Base-by-base conservation (phyloP, 495 filamentous ascomycete species). In the Poronia punctata region DNA sequence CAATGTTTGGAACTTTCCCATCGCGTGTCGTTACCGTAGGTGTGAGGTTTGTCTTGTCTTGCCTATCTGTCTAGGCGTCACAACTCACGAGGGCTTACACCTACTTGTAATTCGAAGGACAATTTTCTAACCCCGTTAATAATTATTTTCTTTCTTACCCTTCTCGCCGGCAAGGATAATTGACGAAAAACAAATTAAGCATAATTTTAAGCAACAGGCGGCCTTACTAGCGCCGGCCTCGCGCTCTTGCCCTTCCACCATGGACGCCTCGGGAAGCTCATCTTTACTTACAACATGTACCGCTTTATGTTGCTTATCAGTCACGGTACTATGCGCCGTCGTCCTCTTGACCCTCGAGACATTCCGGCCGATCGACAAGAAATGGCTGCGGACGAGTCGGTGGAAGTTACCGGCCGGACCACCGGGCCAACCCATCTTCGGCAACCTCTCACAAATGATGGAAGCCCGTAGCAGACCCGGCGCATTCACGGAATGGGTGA, bases 401-500 rank as follows among this genome's bases (percentile, higher is more conserved):
- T 38, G 35, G 35, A 14, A 10, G 4, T 10, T 38, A 7, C 35
- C 35, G 12, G 10, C 16, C 15, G 35, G 35, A 9, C 35, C 35
- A 6, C 17, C 9, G 3, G 35, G 35, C 35, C 35, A 6, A 6
- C 35, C 35, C 3, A 5, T 38, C 21, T 3, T 38, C 7, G 35
- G 35, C 22, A 38, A 38, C 12, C 21, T 38, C 9, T 12, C 17
- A 8, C 35, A 38, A 21, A 24, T 38, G 35, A 24, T 38, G n/a
- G 10, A 9, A 26, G 35, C 35, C 14, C 35, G 35, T 5, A 8
- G 24, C 17, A 3, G 10, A 12, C 20, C 20, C 18, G 25, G 11
- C 9, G n/a, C 24, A 17, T 14, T 23, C n/a, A 15, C 3, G 11
- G 25, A 10, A 28, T 46, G 6, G 19, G 34, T 22, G 18, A 34